Evolutionary conservation across 352 stramenopile genomes (phyloP).

Genomic region (Globisporangium radiosum): DNA sequence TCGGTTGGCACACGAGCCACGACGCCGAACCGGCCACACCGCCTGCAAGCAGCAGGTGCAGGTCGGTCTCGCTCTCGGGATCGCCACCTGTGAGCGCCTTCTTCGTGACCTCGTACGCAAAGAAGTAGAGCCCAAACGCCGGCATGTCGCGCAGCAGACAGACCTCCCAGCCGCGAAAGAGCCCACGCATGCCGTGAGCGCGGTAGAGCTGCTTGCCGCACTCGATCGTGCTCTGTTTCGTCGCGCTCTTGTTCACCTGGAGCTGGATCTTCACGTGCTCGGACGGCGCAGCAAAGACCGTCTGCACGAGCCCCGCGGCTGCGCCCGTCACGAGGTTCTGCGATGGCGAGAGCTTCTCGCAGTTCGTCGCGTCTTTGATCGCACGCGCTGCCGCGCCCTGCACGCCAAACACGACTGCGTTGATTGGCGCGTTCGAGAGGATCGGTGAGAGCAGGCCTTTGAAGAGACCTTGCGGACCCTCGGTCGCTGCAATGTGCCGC

Average conservation of each 20-base stretch:
- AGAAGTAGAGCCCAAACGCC: constrained; percentile 80
- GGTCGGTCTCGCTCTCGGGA: constrained; percentile 57
- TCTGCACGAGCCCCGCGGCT: constrained; percentile 56
- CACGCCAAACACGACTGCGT: constrained; percentile 77
- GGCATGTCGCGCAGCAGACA: constrained; percentile 71
- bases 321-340: constrained; percentile 61
- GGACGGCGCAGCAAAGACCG: constrained; percentile 59
- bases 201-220: constrained; percentile 36
- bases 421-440: constrained; percentile 81
- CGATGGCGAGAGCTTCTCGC: constrained; percentile 21
- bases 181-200: constrained; percentile 28
- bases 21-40: constrained; percentile 71
- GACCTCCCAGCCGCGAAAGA: constrained; percentile 68
- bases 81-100: constrained; percentile 35
- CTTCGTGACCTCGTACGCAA: constrained; percentile 72
- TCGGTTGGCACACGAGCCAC: constrained; percentile 73
- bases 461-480: constrained; percentile 66
- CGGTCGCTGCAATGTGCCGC: constrained; percentile 39
- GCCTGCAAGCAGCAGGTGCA: constrained; percentile 65
- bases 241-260: constrained; percentile 48
- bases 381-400: constrained; percentile 49
- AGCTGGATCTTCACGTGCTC: constrained; percentile 84
- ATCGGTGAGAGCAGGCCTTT: constrained; percentile 72
- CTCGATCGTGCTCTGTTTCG: constrained; percentile 43
- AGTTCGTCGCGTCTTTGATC: constrained; percentile 27